Evolutionary conservation across 2,329 filamentous ascomycete genomes (phyloP).

Genomic region (Colletotrichum orchidophilum): DNA sequence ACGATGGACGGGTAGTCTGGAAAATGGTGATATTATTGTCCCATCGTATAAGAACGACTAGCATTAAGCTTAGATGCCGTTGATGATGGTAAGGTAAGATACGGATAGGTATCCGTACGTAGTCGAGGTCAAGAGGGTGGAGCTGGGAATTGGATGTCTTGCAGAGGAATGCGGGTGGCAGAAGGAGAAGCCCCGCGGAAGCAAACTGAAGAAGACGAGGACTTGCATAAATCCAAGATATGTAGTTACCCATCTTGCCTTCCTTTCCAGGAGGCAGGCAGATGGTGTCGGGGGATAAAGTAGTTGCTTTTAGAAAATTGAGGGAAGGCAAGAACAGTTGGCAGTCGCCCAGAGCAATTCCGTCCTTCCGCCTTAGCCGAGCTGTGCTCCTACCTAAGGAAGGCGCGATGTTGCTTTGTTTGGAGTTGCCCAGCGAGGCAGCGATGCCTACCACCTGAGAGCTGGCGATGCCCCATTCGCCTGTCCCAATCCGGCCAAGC

Average conservation of each 20-base stretch:
- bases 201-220: background rate
- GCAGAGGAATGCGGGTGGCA: background rate
- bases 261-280: background rate
- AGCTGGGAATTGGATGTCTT: background rate
- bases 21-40: too few relatives aligned
- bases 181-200: background rate
- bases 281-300: too few relatives aligned
- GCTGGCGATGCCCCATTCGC: background rate
- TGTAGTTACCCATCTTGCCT: background rate
- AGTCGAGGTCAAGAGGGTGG: background rate
- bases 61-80: background rate
- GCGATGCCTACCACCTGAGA: background rate
- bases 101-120: too few relatives aligned
- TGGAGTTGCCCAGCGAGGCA: constrained; percentile 11
- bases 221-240: background rate
- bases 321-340: background rate
- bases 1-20: too few relatives aligned
- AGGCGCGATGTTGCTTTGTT: background rate
- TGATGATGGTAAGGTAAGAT: too few relatives aligned
- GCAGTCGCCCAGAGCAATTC: too few relatives aligned
- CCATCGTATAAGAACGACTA: background rate
- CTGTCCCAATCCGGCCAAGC: background rate
- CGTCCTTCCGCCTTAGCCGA: constrained; percentile 18
- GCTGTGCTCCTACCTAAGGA: background rate
- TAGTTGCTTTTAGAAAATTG: background rate